Evolutionary conservation across 2,329 filamentous ascomycete genomes (phyloP), one percentile per base, ranked within the genome.

Genomic region (Hortaea sp.): DNA sequence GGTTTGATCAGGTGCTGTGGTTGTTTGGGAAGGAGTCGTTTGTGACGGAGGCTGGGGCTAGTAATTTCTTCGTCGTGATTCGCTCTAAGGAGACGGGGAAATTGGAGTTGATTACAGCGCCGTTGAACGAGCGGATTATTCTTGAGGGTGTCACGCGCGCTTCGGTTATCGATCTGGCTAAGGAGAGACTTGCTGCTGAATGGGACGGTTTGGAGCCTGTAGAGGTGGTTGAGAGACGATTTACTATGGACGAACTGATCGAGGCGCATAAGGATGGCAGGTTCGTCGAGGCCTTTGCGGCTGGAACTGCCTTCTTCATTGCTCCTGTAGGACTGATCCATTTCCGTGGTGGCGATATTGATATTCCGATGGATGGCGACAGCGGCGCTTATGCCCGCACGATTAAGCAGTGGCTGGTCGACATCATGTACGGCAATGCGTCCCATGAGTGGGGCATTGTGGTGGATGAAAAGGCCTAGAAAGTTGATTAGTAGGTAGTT

Each of bases 1-100:
- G 90, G 0, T 95, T 81, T 67, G 79, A 90, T 61, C 90, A 95
- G 74, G 84, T 95, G 46, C 76, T 95, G n/a, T 95, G 89, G 89
- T 75, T 95, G 43, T 92, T 94, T 60, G 88, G 88, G 1, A 66
- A 78, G 37, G 75, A 90, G 56, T 78, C 78, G 44, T 78, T 79
- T 62, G 88, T 94, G 53, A 95, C 89, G 2, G 89, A 95, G 71
- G 89, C 89, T 2, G 89, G 89, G 4, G 89, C 88, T 9, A 86
- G 81, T 60, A 95, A 95, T 69, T 95, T 95, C 70, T 94, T 95
- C 61, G 73, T 94, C 6, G 72, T 95, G 9, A 88, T 84, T 85
- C 76, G 74, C 61, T 77, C 75, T 41, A 77, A 74, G 62, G 56
- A 52, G 29, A 54, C 47, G 3, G 52, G 81, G 77, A 76, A 72